These are phyloP conservation scores for Mytilinidion resinicola DNA, from an alignment of 495 filamentous ascomycete genomes.

Conservation along the genomic window DNA sequence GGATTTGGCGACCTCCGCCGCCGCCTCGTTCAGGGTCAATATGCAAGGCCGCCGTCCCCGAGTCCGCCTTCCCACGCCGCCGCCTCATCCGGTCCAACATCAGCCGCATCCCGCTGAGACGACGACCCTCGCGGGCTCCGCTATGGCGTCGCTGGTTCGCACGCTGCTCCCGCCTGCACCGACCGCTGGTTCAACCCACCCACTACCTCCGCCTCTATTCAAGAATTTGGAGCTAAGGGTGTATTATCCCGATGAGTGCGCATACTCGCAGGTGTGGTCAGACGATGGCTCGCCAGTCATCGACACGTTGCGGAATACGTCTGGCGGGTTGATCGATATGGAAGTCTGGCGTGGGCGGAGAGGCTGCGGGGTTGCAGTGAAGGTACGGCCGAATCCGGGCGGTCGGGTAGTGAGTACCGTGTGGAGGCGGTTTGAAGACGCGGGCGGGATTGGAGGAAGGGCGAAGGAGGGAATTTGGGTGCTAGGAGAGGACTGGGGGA, in stretches of 20 bases:
- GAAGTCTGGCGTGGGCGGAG: constrained; percentile 26
- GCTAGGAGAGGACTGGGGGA: no score
- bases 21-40: not conserved
- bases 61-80: not conserved
- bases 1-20: no score
- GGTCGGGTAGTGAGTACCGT: constrained; percentile 23
- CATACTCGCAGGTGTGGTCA: constrained; percentile 29
- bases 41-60: not conserved
- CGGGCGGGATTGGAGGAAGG: not conserved
- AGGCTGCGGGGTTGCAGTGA: constrained; percentile 27
- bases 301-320: constrained; percentile 26
- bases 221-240: constrained; percentile 26
- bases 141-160: constrained; percentile 10
- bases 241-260: constrained; percentile 25
- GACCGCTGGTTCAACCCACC: no score
- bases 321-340: constrained; percentile 25
- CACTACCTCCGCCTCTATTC: not conserved
- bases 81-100: not conserved
- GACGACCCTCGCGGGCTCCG: constrained; percentile 3
- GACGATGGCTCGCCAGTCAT: constrained; percentile 24
- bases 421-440: constrained; percentile 27
- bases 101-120: constrained; percentile 10
- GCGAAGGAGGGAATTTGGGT: no score
- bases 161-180: constrained; percentile 19
- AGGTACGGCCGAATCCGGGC: constrained; percentile 7